Evolutionary conservation across 2,329 filamentous ascomycete genomes (phyloP), one percentile per base, ranked within the genome.

Genomic region (Fusarium penzigii): DNA sequence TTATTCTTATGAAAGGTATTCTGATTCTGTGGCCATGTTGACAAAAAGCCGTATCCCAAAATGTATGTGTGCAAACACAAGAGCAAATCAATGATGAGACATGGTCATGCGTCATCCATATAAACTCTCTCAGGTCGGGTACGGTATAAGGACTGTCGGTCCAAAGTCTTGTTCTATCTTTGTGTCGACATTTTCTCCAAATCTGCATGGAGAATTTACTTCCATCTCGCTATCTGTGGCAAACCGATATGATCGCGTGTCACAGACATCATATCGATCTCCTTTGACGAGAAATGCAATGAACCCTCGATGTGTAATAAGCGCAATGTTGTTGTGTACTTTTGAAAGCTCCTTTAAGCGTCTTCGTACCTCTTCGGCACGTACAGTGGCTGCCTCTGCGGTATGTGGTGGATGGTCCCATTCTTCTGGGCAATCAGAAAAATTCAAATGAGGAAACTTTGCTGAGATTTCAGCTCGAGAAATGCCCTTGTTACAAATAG

Each of bases 401-500:
- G 17, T 57, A 29, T 64, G 62, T 3, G 42, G 12, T 5, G 58
- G 42, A 20, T 58, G 64, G 12, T 63, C 51, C 62, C 62, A 64
- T 14, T 56, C 43, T 14, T 56, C 44, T 5, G 39, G 39, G 17
- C 62, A 63, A 17, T n/a, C 16, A 1, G 51, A 60, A 17, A 64
- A 62, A 10, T 64, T 50, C 2, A 64, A 52, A 14, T 53, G 47
- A 3, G 56, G 52, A 34, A 62, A 65, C 20, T 59, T 62, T 12
- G 25, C n/a, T 1, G 45, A 44, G 2, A 64, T 13, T 2, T 56
- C 57, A 16, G 32, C 42, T 2, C 58, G 58, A 2, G 49, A 36
- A n/a, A 56, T 10, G 2, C 62, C 59, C n/a, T 59, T 61, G 16
- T 64, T 64, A 45, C 61, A 64, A 39, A 56, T 52, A 6, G 58